Conservation (phyloP, 2,329 filamentous ascomycete species). For the Gyromitra esculenta region DNA sequence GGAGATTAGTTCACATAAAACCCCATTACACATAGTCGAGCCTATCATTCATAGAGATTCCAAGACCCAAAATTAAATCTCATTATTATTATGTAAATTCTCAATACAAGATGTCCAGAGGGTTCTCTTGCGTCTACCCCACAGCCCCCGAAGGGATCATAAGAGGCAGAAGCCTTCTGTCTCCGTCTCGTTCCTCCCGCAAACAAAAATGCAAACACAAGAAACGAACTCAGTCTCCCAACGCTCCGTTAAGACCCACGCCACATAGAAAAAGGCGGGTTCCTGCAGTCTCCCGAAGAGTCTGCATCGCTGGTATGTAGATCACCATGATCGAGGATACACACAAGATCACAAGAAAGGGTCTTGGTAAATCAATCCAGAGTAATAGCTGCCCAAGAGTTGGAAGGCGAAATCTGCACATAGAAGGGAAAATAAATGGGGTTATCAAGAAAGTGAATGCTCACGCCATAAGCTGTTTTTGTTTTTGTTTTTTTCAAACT, state of each 20-base stretch:
- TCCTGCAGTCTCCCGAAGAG: conserved; percentile 42
- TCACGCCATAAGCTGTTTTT: conserved; percentile 10
- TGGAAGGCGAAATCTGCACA: not conserved
- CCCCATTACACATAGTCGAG: not conserved
- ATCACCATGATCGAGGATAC: not conserved
- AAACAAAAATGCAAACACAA: conserved; percentile 37
- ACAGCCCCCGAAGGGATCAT: conserved; percentile 57
- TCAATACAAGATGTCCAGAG: conserved; percentile 59
- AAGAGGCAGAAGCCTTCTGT: conserved; percentile 54
- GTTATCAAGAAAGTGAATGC: conserved; percentile 14
- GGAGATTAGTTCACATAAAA: not conserved
- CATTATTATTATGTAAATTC: conserved; percentile 19
- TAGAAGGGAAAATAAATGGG: conserved; percentile 6
- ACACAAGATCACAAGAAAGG: not conserved
- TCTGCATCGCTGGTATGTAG: conserved; percentile 59
- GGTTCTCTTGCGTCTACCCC: conserved; percentile 62
- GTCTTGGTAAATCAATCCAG: not conserved
- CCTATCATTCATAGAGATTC: not conserved
- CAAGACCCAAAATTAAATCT: not conserved
- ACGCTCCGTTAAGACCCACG: conserved; percentile 53
- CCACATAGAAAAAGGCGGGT: conserved; percentile 37
- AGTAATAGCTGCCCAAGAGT: not conserved
- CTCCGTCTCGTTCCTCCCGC: conserved; percentile 38
- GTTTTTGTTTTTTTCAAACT: conserved; percentile 23
- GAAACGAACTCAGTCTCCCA: conserved; percentile 50